Base-by-base conservation (phyloP, 441 rosid species). In the Adansonia rubrostipa region DNA sequence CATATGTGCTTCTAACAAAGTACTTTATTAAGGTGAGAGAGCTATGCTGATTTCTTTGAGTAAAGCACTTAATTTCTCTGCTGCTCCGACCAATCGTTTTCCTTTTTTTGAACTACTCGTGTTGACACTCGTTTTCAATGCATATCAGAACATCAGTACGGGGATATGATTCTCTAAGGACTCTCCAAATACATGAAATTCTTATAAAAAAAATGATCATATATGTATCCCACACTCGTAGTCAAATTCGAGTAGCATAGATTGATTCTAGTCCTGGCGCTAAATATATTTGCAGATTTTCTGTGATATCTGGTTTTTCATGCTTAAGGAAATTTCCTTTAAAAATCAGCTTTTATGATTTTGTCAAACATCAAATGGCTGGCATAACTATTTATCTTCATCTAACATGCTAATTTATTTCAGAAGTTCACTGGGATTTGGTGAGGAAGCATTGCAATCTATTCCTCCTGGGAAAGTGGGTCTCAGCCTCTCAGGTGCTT, bases 401-500 rank as follows among this genome's bases (percentile, higher is more conserved):
- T 15, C 79, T 86, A 47, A 85, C 51, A 56, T 36, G 36, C 7
- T 58, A 28, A 28, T 28, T 82, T 62, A 78, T 86, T 75, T 53
- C 89, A 93, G 98, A 88, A 97, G 98, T 82, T 94, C 98, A 0
- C n/a, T 90, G 71, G 98, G 99, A 76, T 96, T 86, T 67, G 97
- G 99, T 0, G 97, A 96, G 88, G 99, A 96, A 73, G 98, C 99
- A 79, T 87, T 96, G 86, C 99, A 96, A 76, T 94, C 98, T 28
- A 28, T 28, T 78, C 92, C 94, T 84, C 95, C 91, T 4, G 98
- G 98, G 67, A 96, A 90, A 83, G 40, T 88, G 75, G 99, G 99
- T 28, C 33, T 1, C 33, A 28, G 33, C 1, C 53, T 88, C 91
- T 15, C 99, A 92, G 98, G 99, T 94, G 71, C 67, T 67, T 71